phyloP scores from a whole-genome alignment of 352 stramenopile genomes.

The Phytopythium sindhum region DNA sequence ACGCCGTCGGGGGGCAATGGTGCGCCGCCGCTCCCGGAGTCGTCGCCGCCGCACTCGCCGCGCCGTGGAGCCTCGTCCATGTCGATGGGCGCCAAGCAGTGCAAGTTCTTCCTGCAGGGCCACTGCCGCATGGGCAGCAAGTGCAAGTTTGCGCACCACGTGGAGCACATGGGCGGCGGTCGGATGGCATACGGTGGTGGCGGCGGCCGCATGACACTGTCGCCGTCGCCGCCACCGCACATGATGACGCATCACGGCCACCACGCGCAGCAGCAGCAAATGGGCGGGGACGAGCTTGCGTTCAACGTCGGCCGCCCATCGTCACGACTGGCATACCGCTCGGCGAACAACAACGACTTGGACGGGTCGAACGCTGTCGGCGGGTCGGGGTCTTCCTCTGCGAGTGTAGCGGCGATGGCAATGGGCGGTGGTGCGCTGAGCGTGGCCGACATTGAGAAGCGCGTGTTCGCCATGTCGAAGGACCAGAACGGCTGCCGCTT shows the following conservation, averaged over 20 bases:
- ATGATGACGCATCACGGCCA: conserved; percentile 10
- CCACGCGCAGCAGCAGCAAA: conserved; percentile 35
- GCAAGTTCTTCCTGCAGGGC: conserved; percentile 82
- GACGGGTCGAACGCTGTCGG: conserved; percentile 21
- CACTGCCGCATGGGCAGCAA: conserved; percentile 85
- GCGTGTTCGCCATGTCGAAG: conserved; percentile 89
- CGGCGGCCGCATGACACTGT: conserved; percentile 5
- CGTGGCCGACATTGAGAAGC: conserved; percentile 72
- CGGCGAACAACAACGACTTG: conserved; percentile 16
- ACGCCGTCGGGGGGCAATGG: conserved; percentile 9
- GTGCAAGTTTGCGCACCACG: conserved; percentile 80
- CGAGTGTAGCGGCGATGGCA: conserved; percentile 27
- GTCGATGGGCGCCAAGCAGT: conserved; percentile 58
- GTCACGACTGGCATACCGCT: conserved; percentile 17
- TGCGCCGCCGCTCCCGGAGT: conserved; percentile 41
- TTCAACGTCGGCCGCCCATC: background rate
- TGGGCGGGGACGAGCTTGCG: conserved; percentile 15
- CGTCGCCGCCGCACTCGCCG: conserved; percentile 59
- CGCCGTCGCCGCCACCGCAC: conserved; percentile 8
- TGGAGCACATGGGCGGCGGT: conserved; percentile 13
- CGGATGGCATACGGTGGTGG: conserved; percentile 16
- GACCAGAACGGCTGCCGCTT: conserved; percentile 97
- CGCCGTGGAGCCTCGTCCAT: conserved; percentile 25
- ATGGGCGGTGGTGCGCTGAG: conserved; percentile 35
- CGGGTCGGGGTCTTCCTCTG: conserved; percentile 2